Evolutionary conservation across 2,329 filamentous ascomycete species (phyloP).

Genomic region (Fonsecaea pugnacius): DNA sequence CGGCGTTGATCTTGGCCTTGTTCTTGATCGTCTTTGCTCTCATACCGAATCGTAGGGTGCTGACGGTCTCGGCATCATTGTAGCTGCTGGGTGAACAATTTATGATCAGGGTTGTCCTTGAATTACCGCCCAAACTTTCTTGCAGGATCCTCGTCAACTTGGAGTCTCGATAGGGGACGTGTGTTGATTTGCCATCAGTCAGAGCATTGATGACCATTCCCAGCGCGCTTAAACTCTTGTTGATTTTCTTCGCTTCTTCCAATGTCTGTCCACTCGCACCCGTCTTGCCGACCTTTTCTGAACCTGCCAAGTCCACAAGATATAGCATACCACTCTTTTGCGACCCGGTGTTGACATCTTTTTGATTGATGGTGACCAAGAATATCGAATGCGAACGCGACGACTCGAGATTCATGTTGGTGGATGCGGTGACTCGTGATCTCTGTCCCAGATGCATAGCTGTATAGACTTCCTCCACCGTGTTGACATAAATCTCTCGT

Average conservation of each 20-base stretch:
- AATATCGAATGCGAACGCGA: conserved; percentile 98
- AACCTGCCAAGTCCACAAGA: conserved; percentile 96
- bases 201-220: conserved; percentile 99
- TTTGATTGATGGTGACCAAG: conserved; percentile 94
- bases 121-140: conserved; percentile 97
- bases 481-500: conserved; percentile 92
- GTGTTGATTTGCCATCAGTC: conserved; percentile 94
- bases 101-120: conserved; percentile 95
- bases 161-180: conserved; percentile 95
- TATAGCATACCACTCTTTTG: conserved; percentile 96
- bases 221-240: conserved; percentile 96
- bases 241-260: conserved; percentile 99
- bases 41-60: conserved; percentile 92
- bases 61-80: conserved; percentile 92
- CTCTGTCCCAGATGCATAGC: conserved; percentile 92
- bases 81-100: conserved; percentile 99
- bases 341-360: conserved; percentile 94
- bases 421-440: conserved; percentile 88
- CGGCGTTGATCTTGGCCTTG: conserved; percentile 99
- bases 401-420: conserved; percentile 99
- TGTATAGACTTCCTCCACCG: conserved; percentile 93
- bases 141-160: conserved; percentile 97
- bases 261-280: conserved; percentile 95
- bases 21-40: conserved; percentile 99
- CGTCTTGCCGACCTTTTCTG: conserved; percentile 98